Evolutionary conservation across 2,329 filamentous ascomycete genomes (phyloP).

Genomic region (Shiraia sp.): DNA sequence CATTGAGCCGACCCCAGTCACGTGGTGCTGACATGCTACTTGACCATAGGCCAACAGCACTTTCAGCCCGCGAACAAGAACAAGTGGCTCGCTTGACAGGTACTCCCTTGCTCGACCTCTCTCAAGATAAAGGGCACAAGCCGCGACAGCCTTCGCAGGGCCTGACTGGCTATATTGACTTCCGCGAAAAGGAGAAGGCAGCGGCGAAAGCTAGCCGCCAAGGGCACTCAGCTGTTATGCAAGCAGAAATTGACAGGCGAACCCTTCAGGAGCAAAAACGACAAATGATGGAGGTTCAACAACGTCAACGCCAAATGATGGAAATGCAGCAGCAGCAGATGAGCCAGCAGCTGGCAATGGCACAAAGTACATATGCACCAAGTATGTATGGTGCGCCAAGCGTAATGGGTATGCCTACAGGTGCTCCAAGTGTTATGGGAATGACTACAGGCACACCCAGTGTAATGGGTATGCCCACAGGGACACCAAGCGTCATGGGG

Average conservation of each 20-base stretch:
- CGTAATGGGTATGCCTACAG: constrained; percentile 14
- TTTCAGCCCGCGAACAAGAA: constrained; percentile 88
- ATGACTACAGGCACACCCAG: constrained; percentile 10
- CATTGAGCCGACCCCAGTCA: constrained; percentile 55
- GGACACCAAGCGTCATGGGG: constrained; percentile 19
- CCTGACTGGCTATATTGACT: constrained; percentile 78
- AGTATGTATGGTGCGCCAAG: constrained; percentile 23
- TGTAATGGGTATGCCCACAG: constrained; percentile 23
- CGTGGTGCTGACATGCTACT: constrained; percentile 60
- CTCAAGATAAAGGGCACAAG: constrained; percentile 50
- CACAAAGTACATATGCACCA: constrained; percentile 26
- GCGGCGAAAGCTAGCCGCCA: constrained; percentile 36
- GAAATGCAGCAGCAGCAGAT: constrained; percentile 29
- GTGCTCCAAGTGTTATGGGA: constrained; percentile 6
- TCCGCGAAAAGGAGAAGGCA: constrained; percentile 73
- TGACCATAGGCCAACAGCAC: constrained; percentile 59
- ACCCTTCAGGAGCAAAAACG: constrained; percentile 37
- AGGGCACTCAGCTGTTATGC: constrained; percentile 35
- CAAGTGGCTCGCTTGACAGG: constrained; percentile 83
- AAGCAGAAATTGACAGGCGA: constrained; percentile 42
- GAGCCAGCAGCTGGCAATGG: constrained; percentile 29
- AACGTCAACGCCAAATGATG: constrained; percentile 30
- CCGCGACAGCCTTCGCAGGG: constrained; percentile 53
- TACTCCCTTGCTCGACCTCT: constrained; percentile 72
- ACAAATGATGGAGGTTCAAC: constrained; percentile 33